phyloP scores from a whole-genome alignment of 768 basidiomycete genomes.

The Chalciporus piperatus region DNA sequence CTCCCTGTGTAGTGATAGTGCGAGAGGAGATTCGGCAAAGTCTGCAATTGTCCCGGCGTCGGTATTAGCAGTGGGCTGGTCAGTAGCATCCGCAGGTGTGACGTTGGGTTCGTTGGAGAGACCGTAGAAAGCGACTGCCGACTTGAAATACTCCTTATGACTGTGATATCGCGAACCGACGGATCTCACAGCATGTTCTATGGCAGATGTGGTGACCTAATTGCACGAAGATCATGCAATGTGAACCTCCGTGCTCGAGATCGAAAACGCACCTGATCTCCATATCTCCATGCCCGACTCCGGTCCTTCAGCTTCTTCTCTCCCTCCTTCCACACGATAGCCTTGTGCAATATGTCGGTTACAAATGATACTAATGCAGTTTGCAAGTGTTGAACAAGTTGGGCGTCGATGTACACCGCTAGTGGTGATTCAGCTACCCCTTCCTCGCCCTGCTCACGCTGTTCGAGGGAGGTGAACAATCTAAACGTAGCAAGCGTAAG shows the following conservation, averaged over 20 bases:
- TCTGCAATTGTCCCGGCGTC: constrained; percentile 1
- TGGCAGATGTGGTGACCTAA: constrained; percentile 43
- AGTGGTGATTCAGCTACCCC: constrained; percentile 23
- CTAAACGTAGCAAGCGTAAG: constrained; percentile 13
- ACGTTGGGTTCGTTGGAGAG: neutral
- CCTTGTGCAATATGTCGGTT: constrained; percentile 46
- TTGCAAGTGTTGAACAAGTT: constrained; percentile 46
- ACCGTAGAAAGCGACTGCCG: constrained; percentile 24
- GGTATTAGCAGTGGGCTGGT: constrained; percentile 17
- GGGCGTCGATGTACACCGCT: constrained; percentile 43
- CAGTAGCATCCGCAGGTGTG: constrained; percentile 5
- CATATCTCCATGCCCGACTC: constrained; percentile 57
- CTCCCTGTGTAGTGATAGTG: constrained; percentile 26
- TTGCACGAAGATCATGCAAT: neutral
- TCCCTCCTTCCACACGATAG: constrained; percentile 56
- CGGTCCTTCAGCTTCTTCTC: constrained; percentile 56
- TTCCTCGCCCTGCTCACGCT: constrained; percentile 16
- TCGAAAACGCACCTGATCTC: constrained; percentile 38
- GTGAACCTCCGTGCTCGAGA: neutral
- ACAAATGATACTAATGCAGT: constrained; percentile 50
- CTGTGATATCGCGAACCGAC: constrained; percentile 39
- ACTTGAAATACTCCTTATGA: constrained; percentile 42
- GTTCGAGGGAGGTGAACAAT: constrained; percentile 29
- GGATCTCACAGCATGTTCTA: constrained; percentile 49
- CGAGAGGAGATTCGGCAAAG: constrained; percentile 1